Base-by-base conservation (phyloP, 441 rosid genomes). In the Erodium moschatum region DNA sequence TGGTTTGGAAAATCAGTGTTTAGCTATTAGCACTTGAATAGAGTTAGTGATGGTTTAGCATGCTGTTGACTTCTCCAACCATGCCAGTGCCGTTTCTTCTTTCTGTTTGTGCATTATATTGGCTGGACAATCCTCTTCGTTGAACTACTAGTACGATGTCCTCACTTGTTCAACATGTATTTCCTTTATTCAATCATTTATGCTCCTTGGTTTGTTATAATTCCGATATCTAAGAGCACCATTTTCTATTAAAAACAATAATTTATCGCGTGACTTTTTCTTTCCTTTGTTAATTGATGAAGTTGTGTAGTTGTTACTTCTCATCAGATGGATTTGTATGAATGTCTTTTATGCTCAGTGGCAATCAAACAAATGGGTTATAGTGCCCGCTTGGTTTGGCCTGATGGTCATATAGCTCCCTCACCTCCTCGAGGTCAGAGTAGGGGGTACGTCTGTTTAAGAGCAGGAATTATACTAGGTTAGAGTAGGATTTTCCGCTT, bases 251-350 rank as follows among this genome's bases (percentile, higher is more conserved):
- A 33, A 4, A 52, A 13, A 1, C 9, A 4, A 52, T 15, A 4
- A 52, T 16, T 52, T 52, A 54, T 56, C 11, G 18, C 27, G 2
- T 19, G 27, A 12, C 16, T 56, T 56, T 56, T 4, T 56, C 63
- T 18, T 56, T 16, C 18, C 1, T 6, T 56, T 6, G 63, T 24
- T 24, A 24, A 54, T 38, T 38, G 9, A 5, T 2, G 24, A 56
- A 56, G 24, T 56, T 56, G 60, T 56, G 27, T 56, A 56, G 63
- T 9, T 56, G 20, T 19, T 56, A 56, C 27, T 56, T 56, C 11
- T 56, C 12, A 7, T 56, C 27, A 56, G 8, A 16, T 56, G 18
- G 12, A 56, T 56, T 18, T 56, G 24, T 18, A 19, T 56, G 63
- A 24, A 16, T 56, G 12, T 56, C 12, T 56, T 7, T 1, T 9